Conservation (phyloP, 2,329 filamentous ascomycete species). For the Sporothrix sp. region DNA sequence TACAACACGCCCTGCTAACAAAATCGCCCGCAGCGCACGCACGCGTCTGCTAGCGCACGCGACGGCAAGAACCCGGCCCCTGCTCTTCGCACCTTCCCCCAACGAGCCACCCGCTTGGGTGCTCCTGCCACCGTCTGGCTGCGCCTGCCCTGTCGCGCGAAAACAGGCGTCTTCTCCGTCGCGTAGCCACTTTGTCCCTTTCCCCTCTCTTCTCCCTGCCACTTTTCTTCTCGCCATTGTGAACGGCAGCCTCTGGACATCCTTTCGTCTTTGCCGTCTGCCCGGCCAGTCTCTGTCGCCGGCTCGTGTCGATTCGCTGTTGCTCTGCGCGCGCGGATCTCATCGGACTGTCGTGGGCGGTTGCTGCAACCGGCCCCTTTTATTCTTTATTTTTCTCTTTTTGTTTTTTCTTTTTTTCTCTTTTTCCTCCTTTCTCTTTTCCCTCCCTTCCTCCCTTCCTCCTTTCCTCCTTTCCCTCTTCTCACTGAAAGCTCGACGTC, state of each 20-base stretch:
- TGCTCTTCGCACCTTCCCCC: too few relatives aligned
- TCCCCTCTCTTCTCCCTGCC: slow-evolving; percentile 10
- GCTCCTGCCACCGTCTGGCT: not conserved
- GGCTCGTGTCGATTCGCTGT: not conserved
- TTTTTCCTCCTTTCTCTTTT: slow-evolving; percentile 2
- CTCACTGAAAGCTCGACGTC: not conserved
- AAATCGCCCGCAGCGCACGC: not conserved
- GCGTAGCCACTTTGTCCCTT: slow-evolving; percentile 5
- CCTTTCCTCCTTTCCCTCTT: not conserved
- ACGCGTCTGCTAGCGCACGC: slow-evolving; percentile 11
- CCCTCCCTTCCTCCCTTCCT: not conserved
- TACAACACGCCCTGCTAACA: not conserved
- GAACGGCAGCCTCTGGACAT: too few relatives aligned
- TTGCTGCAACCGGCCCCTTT: slow-evolving; percentile 1
- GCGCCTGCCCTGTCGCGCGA: slow-evolving; percentile 10
- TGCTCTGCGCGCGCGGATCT: not conserved
- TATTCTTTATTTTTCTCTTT: too few relatives aligned
- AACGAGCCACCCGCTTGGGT: not conserved
- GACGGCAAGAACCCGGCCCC: slow-evolving; percentile 7
- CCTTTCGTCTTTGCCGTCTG: not conserved
- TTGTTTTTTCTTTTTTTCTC: too few relatives aligned
- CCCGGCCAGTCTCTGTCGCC: not conserved
- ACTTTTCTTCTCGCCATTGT: slow-evolving; percentile 3
- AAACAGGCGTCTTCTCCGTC: slow-evolving; percentile 6
- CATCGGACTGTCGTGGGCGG: not conserved